Evolutionary conservation across 2,329 filamentous ascomycete species (phyloP), one percentile per base, ranked within the genome.

Genomic region (Calonectria henricotiae): DNA sequence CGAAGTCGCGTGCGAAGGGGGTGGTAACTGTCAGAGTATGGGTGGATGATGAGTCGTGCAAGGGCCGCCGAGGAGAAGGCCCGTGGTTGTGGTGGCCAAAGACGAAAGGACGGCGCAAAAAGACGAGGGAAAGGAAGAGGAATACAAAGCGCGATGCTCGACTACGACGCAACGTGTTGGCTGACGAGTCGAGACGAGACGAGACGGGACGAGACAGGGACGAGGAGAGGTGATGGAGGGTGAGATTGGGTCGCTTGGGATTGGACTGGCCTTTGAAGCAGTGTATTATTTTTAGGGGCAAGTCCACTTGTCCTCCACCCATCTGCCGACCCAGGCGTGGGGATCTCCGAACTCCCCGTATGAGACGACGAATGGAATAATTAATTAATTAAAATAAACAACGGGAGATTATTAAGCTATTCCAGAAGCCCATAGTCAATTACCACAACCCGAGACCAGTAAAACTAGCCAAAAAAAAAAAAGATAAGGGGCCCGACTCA

Each of bases 211-310:
- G 67, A 44, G 46, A 69, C 68, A 73, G 41, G 74, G 62, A 46
- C 43, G 43, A 75, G 60, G 44, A 71, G 71, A 62, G 70, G 72
- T 61, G 37, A 69, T 65, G 58, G 71, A 71, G 71, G 72, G 69
- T 65, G 61, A 65, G 74, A 75, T 77, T 74, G 74, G 66, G 64
- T 58, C 58, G 67, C 62, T 58, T 73, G 41, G 73, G 68, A 54
- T 74, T 77, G 69, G 68, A 73, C 69, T 76, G 37, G 47, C 5
- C 47, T 17, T n/a, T 12, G 23, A 8, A 51, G 30, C 47, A 27
- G 35, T 68, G 61, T 51, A 68, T 66, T 58, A 39, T 58, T 58
- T 39, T 69, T 66, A 62, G 63, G 67, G 63, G 67, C 39, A 65
- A 49, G 47, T 51, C 51, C 51, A 58, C 51, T 25, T 35, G 51